A percentile compares a stretch with the other conserved stretches of the same genome.
Evolutionary conservation across 768 basidiomycete genomes (phyloP).

Genomic region (Mycena vitilis): DNA sequence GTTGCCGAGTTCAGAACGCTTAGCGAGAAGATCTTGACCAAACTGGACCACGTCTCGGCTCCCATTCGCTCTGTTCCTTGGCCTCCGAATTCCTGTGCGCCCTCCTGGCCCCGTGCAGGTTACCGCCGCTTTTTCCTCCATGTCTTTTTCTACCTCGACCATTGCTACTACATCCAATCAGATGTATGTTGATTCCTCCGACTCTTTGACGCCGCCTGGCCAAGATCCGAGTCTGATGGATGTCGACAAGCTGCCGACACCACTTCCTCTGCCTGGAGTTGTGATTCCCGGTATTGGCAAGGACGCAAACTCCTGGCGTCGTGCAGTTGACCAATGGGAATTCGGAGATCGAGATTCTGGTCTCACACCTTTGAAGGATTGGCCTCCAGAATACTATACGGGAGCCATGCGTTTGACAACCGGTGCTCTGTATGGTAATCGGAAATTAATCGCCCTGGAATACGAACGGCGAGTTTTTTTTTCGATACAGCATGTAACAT

Average conservation of each 20-base stretch:
- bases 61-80: background rate
- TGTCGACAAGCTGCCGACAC: background rate
- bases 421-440: constrained; percentile 35
- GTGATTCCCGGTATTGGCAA: constrained; percentile 38
- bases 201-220: background rate
- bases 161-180: background rate
- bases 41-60: constrained; percentile 14
- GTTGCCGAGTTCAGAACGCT: constrained; percentile 36
- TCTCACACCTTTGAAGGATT: constrained; percentile 42
- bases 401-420: constrained; percentile 35
- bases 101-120: background rate
- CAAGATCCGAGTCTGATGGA: background rate
- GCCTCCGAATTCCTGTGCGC: background rate
- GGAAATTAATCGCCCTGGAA: constrained; percentile 38
- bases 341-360: constrained; percentile 36
- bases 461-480: constrained; percentile 37
- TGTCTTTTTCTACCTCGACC: background rate
- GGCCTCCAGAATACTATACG: constrained; percentile 43
- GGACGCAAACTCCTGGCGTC: constrained; percentile 39
- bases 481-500: too few relatives aligned
- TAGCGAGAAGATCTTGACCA: constrained; percentile 16
- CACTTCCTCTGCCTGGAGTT: constrained; percentile 31
- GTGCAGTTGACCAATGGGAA: constrained; percentile 44
- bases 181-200: background rate
- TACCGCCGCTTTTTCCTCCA: background rate